A percentile compares a stretch with the other conserved stretches of the same genome.
Evolutionary conservation across 2,329 filamentous ascomycete genomes (phyloP).

Genomic region (Pseudogymnoascus sp.): DNA sequence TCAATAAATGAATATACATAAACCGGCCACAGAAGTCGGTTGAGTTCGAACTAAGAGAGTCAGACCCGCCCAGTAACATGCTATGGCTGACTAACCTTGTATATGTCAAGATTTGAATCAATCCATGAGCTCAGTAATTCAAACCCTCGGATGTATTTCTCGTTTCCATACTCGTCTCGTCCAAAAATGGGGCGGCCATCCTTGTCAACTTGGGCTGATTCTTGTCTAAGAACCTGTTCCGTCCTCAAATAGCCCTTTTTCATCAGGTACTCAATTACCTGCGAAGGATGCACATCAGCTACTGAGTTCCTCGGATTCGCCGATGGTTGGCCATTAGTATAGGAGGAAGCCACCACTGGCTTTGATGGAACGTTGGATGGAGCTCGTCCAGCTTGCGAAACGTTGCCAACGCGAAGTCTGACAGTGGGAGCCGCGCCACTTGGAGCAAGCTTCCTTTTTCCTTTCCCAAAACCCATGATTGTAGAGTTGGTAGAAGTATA

Average conservation of each 20-base stretch:
- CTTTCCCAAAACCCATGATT: background rate
- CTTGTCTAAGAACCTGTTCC: slow-evolving; percentile 84
- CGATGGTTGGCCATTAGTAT: background rate
- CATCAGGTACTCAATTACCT: slow-evolving; percentile 89
- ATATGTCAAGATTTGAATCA: slow-evolving; percentile 85
- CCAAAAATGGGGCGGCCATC: slow-evolving; percentile 68
- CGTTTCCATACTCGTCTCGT: slow-evolving; percentile 58
- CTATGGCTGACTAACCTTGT: slow-evolving; percentile 58
- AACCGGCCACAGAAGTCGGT: slow-evolving; percentile 81
- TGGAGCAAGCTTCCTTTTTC: background rate
- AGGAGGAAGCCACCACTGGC: background rate
- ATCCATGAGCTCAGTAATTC: slow-evolving; percentile 72
- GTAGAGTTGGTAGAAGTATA: background rate
- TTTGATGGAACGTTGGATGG: background rate
- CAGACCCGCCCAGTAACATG: slow-evolving; percentile 14
- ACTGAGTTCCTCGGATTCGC: background rate
- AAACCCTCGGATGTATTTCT: slow-evolving; percentile 71
- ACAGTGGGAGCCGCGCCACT: background rate
- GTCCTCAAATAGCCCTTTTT: slow-evolving; percentile 93
- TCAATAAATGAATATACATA: slow-evolving; percentile 91
- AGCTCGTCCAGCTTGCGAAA: background rate
- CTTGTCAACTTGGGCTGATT: slow-evolving; percentile 74
- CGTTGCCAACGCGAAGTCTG: background rate
- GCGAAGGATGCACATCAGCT: slow-evolving; percentile 5
- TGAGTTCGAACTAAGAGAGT: slow-evolving; percentile 63